Evolutionary conservation across 1,284 basidiomycete species (phyloP).

Genomic region (Pisolithus thermaeus): DNA sequence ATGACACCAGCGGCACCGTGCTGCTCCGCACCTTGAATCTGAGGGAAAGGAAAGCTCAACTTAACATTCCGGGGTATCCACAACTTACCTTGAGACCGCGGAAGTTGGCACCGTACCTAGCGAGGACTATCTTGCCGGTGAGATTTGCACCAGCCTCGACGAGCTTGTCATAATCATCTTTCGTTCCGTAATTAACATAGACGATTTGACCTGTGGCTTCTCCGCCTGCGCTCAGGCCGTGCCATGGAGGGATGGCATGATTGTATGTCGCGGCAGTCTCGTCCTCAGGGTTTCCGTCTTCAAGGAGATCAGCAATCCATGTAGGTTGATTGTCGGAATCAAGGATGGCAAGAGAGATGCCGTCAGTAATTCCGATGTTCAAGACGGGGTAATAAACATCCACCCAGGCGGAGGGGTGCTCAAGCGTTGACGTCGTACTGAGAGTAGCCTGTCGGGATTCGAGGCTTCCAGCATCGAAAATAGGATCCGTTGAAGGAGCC

Average conservation of each 20-base stretch:
- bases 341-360: constrained; percentile 57
- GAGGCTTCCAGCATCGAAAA: constrained; percentile 61
- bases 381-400: constrained; percentile 80
- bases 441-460: constrained; percentile 63
- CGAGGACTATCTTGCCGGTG: constrained; percentile 78
- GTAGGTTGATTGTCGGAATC: constrained; percentile 47
- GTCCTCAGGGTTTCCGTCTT: constrained; percentile 61
- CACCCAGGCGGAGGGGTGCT: constrained; percentile 66
- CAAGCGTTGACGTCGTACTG: constrained; percentile 36
- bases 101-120: constrained; percentile 77
- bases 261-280: constrained; percentile 57
- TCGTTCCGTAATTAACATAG: constrained; percentile 79
- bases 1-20: constrained; percentile 70
- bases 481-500: constrained; percentile 38
- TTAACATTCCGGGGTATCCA: background rate
- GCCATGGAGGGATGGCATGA: constrained; percentile 58
- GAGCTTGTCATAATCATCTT: constrained; percentile 71
- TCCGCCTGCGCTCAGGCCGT: constrained; percentile 63
- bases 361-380: constrained; percentile 59
- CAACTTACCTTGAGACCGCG: constrained; percentile 72
- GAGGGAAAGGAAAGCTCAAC: constrained; percentile 4
- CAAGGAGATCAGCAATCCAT: constrained; percentile 68
- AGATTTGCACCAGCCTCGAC: constrained; percentile 61
- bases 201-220: constrained; percentile 65
- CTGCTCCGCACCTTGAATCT: constrained; percentile 81